Percentiles rank a stretch among this genome's conserved stretches.
phyloP scores from a whole-genome alignment of 306 rosid genomes.

The Glycine soja region DNA sequence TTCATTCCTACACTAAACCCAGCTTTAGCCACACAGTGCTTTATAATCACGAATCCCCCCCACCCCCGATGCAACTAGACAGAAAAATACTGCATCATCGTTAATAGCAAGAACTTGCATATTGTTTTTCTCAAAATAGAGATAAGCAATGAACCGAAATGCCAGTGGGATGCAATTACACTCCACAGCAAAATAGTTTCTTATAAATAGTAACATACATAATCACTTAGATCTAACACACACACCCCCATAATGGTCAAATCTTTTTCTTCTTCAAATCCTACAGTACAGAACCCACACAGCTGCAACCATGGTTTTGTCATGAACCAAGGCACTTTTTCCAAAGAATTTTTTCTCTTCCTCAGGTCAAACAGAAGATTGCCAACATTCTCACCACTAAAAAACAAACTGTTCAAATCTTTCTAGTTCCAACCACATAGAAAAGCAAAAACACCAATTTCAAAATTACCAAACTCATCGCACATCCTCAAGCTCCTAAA shows the following conservation, averaged over 20 bases:
- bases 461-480: neutral
- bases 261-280: neutral
- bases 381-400: constrained; percentile 5
- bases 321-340: too few relatives aligned
- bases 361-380: neutral
- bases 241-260: neutral
- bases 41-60: neutral
- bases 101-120: neutral
- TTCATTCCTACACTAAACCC: neutral
- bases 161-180: too few relatives aligned
- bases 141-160: neutral
- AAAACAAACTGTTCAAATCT: neutral
- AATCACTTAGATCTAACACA: neutral
- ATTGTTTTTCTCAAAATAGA: neutral
- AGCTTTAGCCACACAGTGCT: constrained; percentile 34
- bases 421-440: neutral
- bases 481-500: constrained; percentile 27
- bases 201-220: neutral
- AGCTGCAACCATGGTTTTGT: neutral
- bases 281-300: neutral
- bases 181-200: neutral
- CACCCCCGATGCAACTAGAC: constrained; percentile 11
- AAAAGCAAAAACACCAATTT: neutral
- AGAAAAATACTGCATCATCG: constrained; percentile 8
- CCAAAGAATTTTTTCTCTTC: neutral